Evolutionary conservation across 208 protist genomes (phyloP).

Genomic region (Trypanosoma avium): DNA sequence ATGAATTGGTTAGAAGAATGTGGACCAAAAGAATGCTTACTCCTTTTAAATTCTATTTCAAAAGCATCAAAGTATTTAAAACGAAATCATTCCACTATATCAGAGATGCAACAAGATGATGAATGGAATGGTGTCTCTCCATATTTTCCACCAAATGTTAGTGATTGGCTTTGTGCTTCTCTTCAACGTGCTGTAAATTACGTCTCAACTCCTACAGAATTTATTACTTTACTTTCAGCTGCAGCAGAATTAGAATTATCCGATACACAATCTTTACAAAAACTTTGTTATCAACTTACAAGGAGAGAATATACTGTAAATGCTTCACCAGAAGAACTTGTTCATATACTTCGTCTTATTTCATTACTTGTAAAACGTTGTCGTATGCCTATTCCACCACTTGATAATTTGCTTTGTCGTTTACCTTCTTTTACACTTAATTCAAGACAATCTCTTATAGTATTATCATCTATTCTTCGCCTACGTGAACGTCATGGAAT

Average conservation of each 20-base stretch:
- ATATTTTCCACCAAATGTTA: conserved; percentile 47
- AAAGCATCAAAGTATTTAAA: conserved; percentile 8
- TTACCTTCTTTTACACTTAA: conserved; percentile 34
- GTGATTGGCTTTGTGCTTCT: conserved; percentile 66
- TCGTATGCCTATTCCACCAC: conserved; percentile 48
- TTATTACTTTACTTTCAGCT: conserved; percentile 32
- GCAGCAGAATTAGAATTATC: conserved; percentile 64
- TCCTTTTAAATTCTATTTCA: conserved; percentile 12
- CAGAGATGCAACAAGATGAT: not conserved
- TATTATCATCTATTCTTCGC: conserved; percentile 69
- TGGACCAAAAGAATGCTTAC: conserved; percentile 10
- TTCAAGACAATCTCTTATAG: conserved; percentile 47
- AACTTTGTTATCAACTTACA: conserved; percentile 36
- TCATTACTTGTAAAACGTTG: conserved; percentile 76
- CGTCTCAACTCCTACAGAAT: conserved; percentile 6
- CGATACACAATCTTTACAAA: conserved; percentile 45
- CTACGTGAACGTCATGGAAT: conserved; percentile 35
- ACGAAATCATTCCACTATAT: not conserved
- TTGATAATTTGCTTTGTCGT: conserved; percentile 50
- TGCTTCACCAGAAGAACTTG: conserved; percentile 30
- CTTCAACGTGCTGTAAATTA: conserved; percentile 33
- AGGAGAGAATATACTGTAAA: conserved; percentile 22
- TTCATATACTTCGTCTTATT: conserved; percentile 40
- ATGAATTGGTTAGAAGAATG: conserved; percentile 49
- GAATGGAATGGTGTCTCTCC: conserved; percentile 66